Evolutionary conservation across 2,329 filamentous ascomycete genomes (phyloP).

Genomic region (Trichothecium sympodiale): DNA sequence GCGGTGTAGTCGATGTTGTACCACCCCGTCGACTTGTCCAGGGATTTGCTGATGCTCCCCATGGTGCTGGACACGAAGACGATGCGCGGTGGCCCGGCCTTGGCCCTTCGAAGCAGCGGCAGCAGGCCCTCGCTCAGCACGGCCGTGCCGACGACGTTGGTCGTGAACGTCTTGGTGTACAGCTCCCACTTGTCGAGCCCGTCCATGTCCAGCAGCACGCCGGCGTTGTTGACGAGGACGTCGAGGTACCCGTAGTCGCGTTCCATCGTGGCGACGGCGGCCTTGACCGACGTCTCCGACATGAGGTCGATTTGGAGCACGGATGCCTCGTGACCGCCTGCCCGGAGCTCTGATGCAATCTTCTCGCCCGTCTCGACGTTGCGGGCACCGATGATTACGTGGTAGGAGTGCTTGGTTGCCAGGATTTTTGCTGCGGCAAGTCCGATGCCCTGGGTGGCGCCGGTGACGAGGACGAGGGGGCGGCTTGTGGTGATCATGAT

Average conservation of each 20-base stretch:
- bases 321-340: constrained; percentile 12
- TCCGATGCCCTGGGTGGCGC: constrained; percentile 14
- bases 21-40: constrained; percentile 14
- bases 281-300: constrained; percentile 21
- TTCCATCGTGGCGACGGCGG: constrained; percentile 12
- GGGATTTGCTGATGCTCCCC: constrained; percentile 18
- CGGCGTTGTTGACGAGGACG: constrained; percentile 30
- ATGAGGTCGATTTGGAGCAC: constrained; percentile 26
- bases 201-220: constrained; percentile 15
- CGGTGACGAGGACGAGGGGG: constrained; percentile 11
- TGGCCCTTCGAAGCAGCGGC: constrained; percentile 17
- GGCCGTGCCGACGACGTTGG: constrained; percentile 31
- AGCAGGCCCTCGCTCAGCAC: constrained; percentile 14
- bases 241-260: constrained; percentile 27
- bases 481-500: background rate
- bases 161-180: constrained; percentile 24
- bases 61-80: constrained; percentile 26
- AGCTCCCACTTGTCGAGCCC: constrained; percentile 29
- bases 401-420: constrained; percentile 15
- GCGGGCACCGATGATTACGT: constrained; percentile 22
- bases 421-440: constrained; percentile 9
- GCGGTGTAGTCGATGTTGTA: constrained; percentile 18
- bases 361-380: constrained; percentile 13
- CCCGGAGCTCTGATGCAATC: constrained; percentile 12
- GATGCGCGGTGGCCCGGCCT: constrained; percentile 17